These are phyloP conservation scores for Ehretia macrophylla DNA, from an alignment of 257 asterid species.

Conservation along the genomic window DNA sequence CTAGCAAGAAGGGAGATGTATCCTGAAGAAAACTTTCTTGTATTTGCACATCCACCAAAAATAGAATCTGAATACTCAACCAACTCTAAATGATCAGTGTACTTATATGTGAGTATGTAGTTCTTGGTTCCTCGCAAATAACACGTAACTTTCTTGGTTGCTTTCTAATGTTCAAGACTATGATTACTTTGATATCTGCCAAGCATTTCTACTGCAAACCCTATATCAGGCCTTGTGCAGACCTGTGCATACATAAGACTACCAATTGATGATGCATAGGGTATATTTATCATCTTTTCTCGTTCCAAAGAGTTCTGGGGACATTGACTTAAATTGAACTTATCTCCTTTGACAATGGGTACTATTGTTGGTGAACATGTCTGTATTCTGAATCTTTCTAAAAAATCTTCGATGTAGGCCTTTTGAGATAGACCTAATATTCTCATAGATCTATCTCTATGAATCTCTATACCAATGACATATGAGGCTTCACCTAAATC, in stretches of 20 bases:
- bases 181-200: slow-evolving; percentile 1
- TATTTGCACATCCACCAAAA: not conserved
- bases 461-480: slow-evolving; percentile 10
- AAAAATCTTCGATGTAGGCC: not conserved
- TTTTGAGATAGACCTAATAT: slow-evolving; percentile 1
- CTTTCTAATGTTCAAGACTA: not conserved
- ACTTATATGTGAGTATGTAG: not conserved
- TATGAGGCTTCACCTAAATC: not conserved
- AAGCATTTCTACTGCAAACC: not conserved
- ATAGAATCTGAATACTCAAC: not conserved
- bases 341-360: slow-evolving; percentile 1
- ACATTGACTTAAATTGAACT: not conserved
- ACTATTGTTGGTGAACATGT: not conserved
- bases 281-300: not conserved
- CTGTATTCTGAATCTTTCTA: not conserved
- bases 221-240: not conserved
- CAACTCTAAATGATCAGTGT: not conserved
- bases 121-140: slow-evolving; percentile 6
- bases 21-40: not conserved
- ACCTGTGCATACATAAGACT: not conserved
- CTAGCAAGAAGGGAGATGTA: not conserved
- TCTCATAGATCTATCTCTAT: not conserved
- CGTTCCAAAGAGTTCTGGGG: not conserved
- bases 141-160: not conserved
- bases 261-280: not conserved